These are phyloP conservation scores for Penicillium sp. DNA, from an alignment of 2,329 filamentous ascomycete genomes.

Conservation along the genomic window DNA sequence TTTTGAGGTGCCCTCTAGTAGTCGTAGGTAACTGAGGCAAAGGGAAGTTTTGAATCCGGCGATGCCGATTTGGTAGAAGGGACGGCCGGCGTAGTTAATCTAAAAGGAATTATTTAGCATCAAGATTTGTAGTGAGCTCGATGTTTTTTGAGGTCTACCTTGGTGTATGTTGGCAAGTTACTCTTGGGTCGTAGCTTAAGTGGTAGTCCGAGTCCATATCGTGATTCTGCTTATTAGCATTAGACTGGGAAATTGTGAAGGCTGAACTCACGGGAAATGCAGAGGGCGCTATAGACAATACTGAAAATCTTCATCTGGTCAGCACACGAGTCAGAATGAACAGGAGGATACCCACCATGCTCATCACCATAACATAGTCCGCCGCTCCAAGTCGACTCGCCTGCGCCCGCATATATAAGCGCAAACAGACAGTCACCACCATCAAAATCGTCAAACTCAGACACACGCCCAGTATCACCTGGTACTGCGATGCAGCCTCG, in stretches of 20 bases:
- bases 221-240: constrained; percentile 48
- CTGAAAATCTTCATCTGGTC: constrained; percentile 46
- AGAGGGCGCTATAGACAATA: constrained; percentile 55
- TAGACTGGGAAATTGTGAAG: neutral
- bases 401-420: constrained; percentile 49
- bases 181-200: constrained; percentile 48
- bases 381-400: constrained; percentile 53
- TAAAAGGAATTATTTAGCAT: constrained; percentile 21
- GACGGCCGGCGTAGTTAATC: constrained; percentile 59
- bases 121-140: neutral
- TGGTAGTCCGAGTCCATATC: constrained; percentile 58
- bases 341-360: constrained; percentile 33
- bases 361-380: constrained; percentile 49
- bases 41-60: constrained; percentile 62
- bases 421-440: constrained; percentile 44
- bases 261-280: constrained; percentile 52
- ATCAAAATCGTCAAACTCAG: constrained; percentile 52
- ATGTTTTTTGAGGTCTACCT: constrained; percentile 24
- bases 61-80: constrained; percentile 60
- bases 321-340: neutral
- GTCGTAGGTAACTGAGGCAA: constrained; percentile 57
- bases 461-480: constrained; percentile 55
- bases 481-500: constrained; percentile 54
- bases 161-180: constrained; percentile 52
- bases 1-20: constrained; percentile 56